Base-by-base conservation (phyloP, 2,329 filamentous ascomycete species). In the Cladosporium sp. region DNA sequence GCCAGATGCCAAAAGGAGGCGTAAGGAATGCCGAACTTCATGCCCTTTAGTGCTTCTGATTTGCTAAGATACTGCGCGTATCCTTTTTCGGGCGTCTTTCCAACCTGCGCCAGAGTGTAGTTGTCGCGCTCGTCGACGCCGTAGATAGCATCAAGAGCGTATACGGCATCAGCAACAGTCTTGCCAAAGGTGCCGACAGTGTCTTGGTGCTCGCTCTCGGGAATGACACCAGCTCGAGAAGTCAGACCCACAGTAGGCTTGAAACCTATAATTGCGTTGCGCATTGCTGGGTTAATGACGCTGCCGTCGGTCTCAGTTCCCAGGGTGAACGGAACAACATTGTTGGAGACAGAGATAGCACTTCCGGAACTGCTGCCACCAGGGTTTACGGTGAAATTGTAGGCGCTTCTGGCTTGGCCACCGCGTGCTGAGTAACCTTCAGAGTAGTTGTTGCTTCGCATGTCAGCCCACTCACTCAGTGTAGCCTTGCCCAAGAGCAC, bases 191-290 rank as follows among this genome's bases (percentile, higher is more conserved):
- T 80, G 2, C 90, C 91, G 0, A 92, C 85, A 0, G 86, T 88
- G 72, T 93, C 91, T 71, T 90, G 88, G 71, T 90, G 86, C 65
- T 85, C 79, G 12, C 83, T 86, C 72, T 90, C 88, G 0, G 90
- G 91, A 38, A 93, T 75, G 0, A 82, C 80, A 1, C 79, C 79
- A 32, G 74, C 75, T 51, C 89, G 81, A 10, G 89, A 91, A 0
- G 89, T 92, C 60, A 92, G 76, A 0, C 90, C 90, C 6, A 92
- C 88, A 1, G 90, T 92, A 1, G 90, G 90, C 78, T 92, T 93
- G 75, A 93, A 85, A 3, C 90, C 90, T 1, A 92, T 89, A 1
- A 93, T 74, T 1, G 82, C 84, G 73, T 90, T 91, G 4, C 88
- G 81, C 74, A 89, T 85, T 0, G 90, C 89, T 0, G 91, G 91